Conservation (phyloP, 1,284 basidiomycete species). For the Cryptococcus floricola region DNA sequence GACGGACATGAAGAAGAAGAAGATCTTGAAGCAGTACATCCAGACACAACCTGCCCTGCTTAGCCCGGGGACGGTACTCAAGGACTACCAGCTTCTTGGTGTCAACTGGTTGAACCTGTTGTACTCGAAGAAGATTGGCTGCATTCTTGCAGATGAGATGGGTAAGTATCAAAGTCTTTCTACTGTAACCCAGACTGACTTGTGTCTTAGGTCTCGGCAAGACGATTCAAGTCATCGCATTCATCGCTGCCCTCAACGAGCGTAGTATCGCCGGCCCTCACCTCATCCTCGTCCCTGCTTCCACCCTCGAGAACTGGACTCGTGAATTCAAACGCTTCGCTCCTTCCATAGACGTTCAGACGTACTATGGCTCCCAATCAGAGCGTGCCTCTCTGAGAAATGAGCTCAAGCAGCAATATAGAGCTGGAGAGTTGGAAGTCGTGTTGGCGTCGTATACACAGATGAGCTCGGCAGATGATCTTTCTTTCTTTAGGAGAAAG, state of each 20-base stretch:
- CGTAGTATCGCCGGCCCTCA: constrained; percentile 75
- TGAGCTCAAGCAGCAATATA: constrained; percentile 57
- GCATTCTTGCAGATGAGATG: constrained; percentile 98
- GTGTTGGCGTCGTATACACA: constrained; percentile 95
- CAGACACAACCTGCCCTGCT: constrained; percentile 70
- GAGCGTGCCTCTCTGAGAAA: constrained; percentile 76
- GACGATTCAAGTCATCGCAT: constrained; percentile 96
- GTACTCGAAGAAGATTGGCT: constrained; percentile 75
- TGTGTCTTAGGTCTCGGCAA: constrained; percentile 76
- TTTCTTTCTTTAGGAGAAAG: constrained; percentile 79
- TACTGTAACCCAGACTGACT: neutral
- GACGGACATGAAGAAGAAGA: constrained; percentile 33
- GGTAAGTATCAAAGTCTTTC: constrained; percentile 55
- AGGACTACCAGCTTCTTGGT: constrained; percentile 96
- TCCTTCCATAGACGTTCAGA: constrained; percentile 74
- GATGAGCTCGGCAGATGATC: constrained; percentile 79
- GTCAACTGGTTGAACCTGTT: constrained; percentile 94
- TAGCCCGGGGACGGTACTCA: constrained; percentile 68
- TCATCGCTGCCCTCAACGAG: constrained; percentile 78
- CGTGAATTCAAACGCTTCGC: constrained; percentile 91
- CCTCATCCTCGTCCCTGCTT: constrained; percentile 91
- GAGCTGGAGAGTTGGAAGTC: constrained; percentile 77
- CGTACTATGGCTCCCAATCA: constrained; percentile 89
- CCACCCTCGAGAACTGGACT: constrained; percentile 97
- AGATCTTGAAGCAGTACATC: constrained; percentile 55